A percentile compares a stretch with the other conserved stretches of the same genome.
phyloP scores from a whole-genome alignment of 202 grass and related monocot species.

The Zizania palustris region DNA sequence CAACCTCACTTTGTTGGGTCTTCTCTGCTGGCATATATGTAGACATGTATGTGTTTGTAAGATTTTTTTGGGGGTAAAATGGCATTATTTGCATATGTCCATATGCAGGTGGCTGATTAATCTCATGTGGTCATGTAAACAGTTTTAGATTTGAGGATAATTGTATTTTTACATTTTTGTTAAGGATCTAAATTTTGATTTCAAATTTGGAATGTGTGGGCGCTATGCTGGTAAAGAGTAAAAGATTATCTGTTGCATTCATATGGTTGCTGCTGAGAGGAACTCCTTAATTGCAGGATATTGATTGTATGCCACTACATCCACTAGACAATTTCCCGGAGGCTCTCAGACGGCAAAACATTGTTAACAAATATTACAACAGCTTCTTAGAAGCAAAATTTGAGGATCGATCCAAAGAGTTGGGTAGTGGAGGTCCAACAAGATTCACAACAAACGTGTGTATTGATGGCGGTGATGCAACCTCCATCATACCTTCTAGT shows the following conservation, averaged over 20 bases:
- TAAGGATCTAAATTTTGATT: background rate
- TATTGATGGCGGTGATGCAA: conserved; percentile 51
- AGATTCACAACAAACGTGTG: conserved; percentile 58
- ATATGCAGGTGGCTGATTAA: background rate
- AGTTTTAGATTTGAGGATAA: background rate
- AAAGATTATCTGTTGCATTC: background rate
- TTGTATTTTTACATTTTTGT: background rate
- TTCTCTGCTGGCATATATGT: background rate
- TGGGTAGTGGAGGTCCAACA: conserved; percentile 47
- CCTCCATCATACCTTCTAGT: conserved; percentile 50
- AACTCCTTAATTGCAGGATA: conserved; percentile 72
- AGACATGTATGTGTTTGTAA: background rate
- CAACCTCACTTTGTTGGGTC: background rate
- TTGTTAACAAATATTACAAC: conserved; percentile 57
- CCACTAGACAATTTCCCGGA: conserved; percentile 91
- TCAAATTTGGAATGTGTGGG: background rate
- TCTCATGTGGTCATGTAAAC: background rate
- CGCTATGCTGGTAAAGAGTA: background rate
- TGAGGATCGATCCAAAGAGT: conserved; percentile 65
- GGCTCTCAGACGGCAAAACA: conserved; percentile 65
- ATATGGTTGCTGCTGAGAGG: conserved; percentile 23
- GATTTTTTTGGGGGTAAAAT: background rate
- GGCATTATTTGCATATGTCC: background rate
- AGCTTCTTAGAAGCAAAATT: conserved; percentile 63
- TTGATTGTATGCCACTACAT: conserved; percentile 94